phyloP scores from a whole-genome alignment of 139 green algal genomes.

The Micractinium sp. region DNA sequence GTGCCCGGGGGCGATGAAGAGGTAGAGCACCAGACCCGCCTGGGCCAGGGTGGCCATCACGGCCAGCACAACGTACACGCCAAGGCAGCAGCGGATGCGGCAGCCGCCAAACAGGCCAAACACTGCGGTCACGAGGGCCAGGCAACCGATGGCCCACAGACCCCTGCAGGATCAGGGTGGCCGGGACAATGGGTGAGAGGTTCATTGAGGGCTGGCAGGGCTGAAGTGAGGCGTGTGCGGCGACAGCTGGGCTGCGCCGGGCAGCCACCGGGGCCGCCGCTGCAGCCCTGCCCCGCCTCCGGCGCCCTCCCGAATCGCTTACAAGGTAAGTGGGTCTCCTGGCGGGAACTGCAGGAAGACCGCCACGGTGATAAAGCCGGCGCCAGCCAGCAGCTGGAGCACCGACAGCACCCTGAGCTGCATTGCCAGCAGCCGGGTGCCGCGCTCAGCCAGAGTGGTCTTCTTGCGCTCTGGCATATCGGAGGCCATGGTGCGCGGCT shows the following conservation, averaged over 20 bases:
- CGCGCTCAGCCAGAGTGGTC: neutral
- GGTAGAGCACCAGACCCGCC: constrained; percentile 35
- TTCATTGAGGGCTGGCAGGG: neutral
- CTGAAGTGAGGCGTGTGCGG: neutral
- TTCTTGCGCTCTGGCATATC: neutral
- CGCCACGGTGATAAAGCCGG: constrained; percentile 23
- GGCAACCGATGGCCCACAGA: constrained; percentile 38
- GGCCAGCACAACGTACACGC: constrained; percentile 26
- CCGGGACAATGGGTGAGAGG: neutral
- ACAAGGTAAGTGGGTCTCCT: constrained; percentile 31
- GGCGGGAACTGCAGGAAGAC: constrained; percentile 35
- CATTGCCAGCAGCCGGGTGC: neutral
- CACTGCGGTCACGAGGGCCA: constrained; percentile 31
- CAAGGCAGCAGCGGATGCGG: constrained; percentile 40
- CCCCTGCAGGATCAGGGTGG: constrained; percentile 7
- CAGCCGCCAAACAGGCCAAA: constrained; percentile 30
- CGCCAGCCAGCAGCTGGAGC: constrained; percentile 26
- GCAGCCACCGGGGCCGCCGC: neutral
- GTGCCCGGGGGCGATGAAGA: constrained; percentile 42
- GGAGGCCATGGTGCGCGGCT: neutral
- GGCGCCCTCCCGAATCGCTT: neutral
- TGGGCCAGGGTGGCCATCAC: constrained; percentile 31
- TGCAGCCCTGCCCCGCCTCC: neutral
- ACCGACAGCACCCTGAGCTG: constrained; percentile 19
- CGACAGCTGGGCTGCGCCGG: neutral